Base-by-base conservation (phyloP, 805 yeast genomes). In the Suhomyces kilbournensis region DNA sequence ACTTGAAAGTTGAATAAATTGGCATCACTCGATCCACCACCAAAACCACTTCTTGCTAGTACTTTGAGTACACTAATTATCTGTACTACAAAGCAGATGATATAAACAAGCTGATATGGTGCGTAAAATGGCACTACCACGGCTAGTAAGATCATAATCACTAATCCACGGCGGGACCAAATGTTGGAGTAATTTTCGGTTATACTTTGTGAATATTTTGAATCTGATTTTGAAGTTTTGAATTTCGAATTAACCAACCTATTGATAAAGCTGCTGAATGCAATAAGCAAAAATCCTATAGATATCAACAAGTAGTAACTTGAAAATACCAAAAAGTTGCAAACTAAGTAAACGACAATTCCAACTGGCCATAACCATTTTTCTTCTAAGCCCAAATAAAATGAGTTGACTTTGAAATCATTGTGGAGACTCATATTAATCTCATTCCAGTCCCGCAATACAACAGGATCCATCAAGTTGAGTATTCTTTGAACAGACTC, bases 71-170 rank as follows among this genome's bases (percentile, higher is more conserved):
- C 77, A 25, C 82, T 80, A n/a, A 78, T 60, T 1, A 72, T 57
- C 64, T 90, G 96, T 1, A 86, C 77, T 9, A 82, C 25, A 46
- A 82, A 72, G 44, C 86, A 77, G 7, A 88, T 76, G 7, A 83
- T 71, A 60, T 79, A 89, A 1, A 89, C 92, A 63, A 90, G 78
- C 64, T 91, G 97, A 62, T 85, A 91, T 0, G 97, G 97, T 12
- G 89, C 70, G 62, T 85, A 87, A 22, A 85, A 68, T 28, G 84
- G 72, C 3, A 87, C 85, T 45, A 63, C 40, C 19, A 77, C 65
- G 0, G 74, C 55, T 2, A 82, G 54, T 10, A 85, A 58, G 0
- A 75, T 43, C 0, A 71, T 52, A 3, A 74, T 67, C 1, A 76
- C 70, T n/a, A 75, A 5, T 0, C 58, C 53, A 19, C 57, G 56